Conservation (phyloP, 75 land plant genomes). For the Ceratopteris richardii region DNA sequence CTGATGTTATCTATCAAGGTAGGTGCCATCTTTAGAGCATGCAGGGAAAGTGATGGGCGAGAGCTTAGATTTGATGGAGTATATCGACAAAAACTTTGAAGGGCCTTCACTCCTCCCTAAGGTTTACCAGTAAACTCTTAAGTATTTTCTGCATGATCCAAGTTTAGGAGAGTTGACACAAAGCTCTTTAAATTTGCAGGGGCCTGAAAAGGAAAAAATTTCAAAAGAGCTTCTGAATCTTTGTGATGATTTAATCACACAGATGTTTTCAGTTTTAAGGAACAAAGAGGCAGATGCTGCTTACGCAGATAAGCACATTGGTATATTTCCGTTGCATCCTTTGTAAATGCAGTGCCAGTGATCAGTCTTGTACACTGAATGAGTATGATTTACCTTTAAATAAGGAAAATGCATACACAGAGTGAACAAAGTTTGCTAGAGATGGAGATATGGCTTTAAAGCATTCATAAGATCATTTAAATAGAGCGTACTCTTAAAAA, state of each 20-base stretch:
- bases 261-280: too few relatives aligned
- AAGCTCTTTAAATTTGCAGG: neutral
- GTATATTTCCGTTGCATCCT: constrained; percentile 1
- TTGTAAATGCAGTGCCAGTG: too few relatives aligned
- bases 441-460: too few relatives aligned
- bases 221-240: neutral
- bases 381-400: too few relatives aligned
- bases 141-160: neutral
- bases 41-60: constrained; percentile 39
- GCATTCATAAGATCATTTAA: too few relatives aligned
- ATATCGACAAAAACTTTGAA: constrained; percentile 27
- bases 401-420: too few relatives aligned
- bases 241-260: neutral
- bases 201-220: too few relatives aligned
- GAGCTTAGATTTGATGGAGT: constrained; percentile 30
- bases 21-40: constrained; percentile 41
- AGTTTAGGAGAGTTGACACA: neutral
- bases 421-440: too few relatives aligned
- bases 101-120: constrained; percentile 27
- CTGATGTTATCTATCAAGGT: neutral
- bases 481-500: too few relatives aligned
- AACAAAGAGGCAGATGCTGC: too few relatives aligned
- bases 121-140: neutral
- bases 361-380: too few relatives aligned
- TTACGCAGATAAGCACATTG: neutral